Evolutionary conservation across 331 rosid genomes (phyloP).

Genomic region (Rhamnella rubrinervis): DNA sequence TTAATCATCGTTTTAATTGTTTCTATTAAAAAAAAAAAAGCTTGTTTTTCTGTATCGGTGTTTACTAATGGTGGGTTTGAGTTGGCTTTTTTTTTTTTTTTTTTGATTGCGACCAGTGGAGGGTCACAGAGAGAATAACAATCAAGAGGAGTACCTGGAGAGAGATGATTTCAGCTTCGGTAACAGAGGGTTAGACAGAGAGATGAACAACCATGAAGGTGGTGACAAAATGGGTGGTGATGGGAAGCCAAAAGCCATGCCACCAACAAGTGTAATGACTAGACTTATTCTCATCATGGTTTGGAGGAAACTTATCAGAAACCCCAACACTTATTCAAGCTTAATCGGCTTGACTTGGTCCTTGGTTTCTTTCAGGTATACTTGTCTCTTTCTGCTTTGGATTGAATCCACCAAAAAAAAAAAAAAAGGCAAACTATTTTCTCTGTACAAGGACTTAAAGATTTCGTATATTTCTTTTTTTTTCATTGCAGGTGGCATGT

Average conservation of each 20-base stretch:
- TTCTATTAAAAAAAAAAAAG: not conserved
- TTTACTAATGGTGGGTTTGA: not conserved
- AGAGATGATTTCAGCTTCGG: conserved; percentile 79
- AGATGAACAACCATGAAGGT: conserved; percentile 43
- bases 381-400: not conserved
- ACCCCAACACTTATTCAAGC: conserved; percentile 89
- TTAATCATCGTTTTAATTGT: not conserved
- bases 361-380: conserved; percentile 65
- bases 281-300: conserved; percentile 93
- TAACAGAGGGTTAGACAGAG: conserved; percentile 53
- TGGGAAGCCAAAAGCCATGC: conserved; percentile 56
- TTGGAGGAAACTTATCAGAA: conserved; percentile 89
- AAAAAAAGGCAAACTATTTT: not conserved
- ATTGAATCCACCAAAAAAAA: not conserved
- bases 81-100: not conserved
- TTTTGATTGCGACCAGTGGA: conserved; percentile 37
- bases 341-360: conserved; percentile 80
- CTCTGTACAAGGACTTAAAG: not conserved
- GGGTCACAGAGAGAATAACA: conserved; percentile 47
- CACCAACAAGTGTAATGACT: conserved; percentile 87
- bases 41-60: not conserved
- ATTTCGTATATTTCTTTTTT: conserved; percentile 6
- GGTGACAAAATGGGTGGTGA: conserved; percentile 48
- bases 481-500: conserved; percentile 64
- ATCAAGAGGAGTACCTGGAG: conserved; percentile 53